Base-by-base conservation (phyloP, 2,329 filamentous ascomycete species). In the Parastagonospora avenae region DNA sequence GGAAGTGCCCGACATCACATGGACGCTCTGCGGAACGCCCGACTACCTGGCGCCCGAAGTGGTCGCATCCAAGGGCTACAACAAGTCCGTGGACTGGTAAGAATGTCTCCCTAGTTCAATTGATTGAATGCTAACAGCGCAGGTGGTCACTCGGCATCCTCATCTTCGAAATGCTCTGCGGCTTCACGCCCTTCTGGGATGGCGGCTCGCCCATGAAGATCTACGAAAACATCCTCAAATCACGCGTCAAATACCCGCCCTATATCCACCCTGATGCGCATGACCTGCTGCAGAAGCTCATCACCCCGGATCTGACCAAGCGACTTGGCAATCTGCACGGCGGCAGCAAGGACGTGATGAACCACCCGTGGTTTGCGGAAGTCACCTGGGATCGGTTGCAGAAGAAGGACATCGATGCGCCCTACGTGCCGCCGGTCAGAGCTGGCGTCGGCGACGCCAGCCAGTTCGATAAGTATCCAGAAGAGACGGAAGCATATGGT, bases 131-230 rank as follows among this genome's bases (percentile, higher is more conserved):
- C 48, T 31, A 15, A n/a, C 28, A 8, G 31, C 2, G 4, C 50
- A 97, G 92, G 92, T 99, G 94, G 94, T 97, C 93, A 46, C 82
- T 99, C 51, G 94, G 94, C 39, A 97, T 99, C 71, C 80, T 99
- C 64, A 97, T 99, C 74, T 99, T 97, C 75, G 94, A 99, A 81
- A 99, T 99, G 94, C 85, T 99, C 32, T 97, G 94, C 72, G 94
- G 94, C 27, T 99, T 97, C 77, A 99, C 94, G 4, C 94, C 94
- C 4, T 99, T 99, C 80, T 99, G 94, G 93, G 94, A 99, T 74
- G 91, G 90, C 66, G 94, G 93, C 48, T 96, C 91, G 38, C 93
- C 94, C 2, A 96, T 99, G 85, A 97, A 96, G 78, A 99, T 99
- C 69, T 99, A 99, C 78, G 94, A 99, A 79, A 99, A 99, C 74